Percentiles rank a stretch among this genome's conserved stretches.
These are phyloP conservation scores for Trifolium pratense DNA, from an alignment of 306 rosid species.

Conservation along the genomic window DNA sequence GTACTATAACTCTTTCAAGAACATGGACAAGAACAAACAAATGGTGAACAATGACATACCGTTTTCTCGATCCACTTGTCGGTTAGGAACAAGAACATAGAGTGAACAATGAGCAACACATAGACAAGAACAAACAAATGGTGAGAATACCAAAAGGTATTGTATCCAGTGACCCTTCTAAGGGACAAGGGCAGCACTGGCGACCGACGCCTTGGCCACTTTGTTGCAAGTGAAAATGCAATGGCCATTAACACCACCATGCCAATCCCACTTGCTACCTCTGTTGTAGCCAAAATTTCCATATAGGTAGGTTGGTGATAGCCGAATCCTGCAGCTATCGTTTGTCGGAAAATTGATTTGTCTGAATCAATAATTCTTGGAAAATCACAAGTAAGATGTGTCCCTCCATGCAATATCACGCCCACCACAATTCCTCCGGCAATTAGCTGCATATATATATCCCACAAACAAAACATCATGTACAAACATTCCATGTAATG, in stretches of 20 bases:
- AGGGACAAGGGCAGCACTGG: slow-evolving; percentile 63
- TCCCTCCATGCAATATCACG: slow-evolving; percentile 82
- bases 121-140: slow-evolving; percentile 87
- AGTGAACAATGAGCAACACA: slow-evolving; percentile 80
- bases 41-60: too few species aligned
- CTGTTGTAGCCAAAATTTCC: slow-evolving; percentile 70
- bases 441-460: slow-evolving; percentile 53
- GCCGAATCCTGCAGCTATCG: slow-evolving; percentile 66
- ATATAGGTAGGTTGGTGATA: slow-evolving; percentile 75
- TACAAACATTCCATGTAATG: too few species aligned
- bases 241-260: slow-evolving; percentile 76
- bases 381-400: slow-evolving; percentile 90
- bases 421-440: slow-evolving; percentile 87
- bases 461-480: slow-evolving; percentile 14
- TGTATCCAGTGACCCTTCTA: slow-evolving; percentile 71
- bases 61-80: slow-evolving; percentile 67
- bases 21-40: too few species aligned
- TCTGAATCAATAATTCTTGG: slow-evolving; percentile 77
- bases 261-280: slow-evolving; percentile 67
- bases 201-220: slow-evolving; percentile 81
- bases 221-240: slow-evolving; percentile 78
- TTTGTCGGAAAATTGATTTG: slow-evolving; percentile 57
- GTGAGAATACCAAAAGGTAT: slow-evolving; percentile 92
- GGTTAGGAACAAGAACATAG: slow-evolving; percentile 85
- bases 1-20: neutral